phyloP scores from a whole-genome alignment of 352 stramenopile species.

The Globisporangium rhizosaccharum region DNA sequence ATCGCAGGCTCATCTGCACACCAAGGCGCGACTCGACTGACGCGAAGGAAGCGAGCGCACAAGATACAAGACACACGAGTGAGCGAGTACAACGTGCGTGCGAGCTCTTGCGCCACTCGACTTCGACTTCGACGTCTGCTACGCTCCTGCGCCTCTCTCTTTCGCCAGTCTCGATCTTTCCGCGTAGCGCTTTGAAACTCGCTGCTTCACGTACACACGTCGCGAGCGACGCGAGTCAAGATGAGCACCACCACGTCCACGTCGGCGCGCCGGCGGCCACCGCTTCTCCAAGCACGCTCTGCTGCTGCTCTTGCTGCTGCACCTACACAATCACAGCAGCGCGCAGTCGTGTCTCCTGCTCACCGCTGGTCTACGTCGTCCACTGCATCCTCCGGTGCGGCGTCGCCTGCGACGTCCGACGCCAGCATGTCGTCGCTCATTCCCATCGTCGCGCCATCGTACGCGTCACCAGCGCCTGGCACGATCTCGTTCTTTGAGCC shows the following conservation, averaged over 20 bases:
- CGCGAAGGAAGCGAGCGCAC: no score
- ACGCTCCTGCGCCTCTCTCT: no score
- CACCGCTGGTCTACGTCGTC: conserved; percentile 3
- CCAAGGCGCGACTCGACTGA: no score
- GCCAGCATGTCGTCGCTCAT: conserved; percentile 5
- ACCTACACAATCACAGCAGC: neutral
- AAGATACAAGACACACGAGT: no score
- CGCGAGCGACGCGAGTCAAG: neutral
- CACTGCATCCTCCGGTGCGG: neutral
- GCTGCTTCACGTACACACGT: conserved; percentile 3
- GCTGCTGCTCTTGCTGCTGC: no score
- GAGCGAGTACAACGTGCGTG: no score
- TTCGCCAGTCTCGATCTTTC: conserved; percentile 21
- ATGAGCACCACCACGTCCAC: neutral
- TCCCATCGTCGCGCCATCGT: conserved; percentile 6
- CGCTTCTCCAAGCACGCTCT: no score
- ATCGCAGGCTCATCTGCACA: no score
- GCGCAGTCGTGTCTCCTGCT: neutral
- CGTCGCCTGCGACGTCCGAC: neutral
- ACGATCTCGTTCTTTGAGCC: conserved; percentile 10
- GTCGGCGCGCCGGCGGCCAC: neutral
- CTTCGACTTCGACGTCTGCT: no score
- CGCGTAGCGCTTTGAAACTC: conserved; percentile 1
- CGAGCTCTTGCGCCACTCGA: no score
- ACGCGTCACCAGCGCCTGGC: conserved; percentile 3